Conservation (phyloP, 768 basidiomycete genomes). For the Tricholomella constricta region DNA sequence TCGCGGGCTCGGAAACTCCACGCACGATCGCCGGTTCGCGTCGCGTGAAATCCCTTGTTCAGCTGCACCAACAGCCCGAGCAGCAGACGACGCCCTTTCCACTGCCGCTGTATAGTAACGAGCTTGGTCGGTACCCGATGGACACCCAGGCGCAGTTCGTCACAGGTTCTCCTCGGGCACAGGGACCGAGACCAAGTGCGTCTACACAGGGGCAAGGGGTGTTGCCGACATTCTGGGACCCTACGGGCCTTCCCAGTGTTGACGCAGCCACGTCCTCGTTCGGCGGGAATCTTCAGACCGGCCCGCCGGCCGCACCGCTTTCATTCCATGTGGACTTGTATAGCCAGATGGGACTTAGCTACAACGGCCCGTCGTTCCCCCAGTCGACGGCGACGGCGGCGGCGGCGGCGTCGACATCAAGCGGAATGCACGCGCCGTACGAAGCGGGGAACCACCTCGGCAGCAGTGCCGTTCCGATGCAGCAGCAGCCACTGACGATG, state of each 20-base stretch:
- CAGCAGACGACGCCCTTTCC: slow-evolving; percentile 19
- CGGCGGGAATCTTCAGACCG: background rate
- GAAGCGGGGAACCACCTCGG: background rate
- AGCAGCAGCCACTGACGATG: background rate
- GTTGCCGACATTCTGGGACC: slow-evolving; percentile 7
- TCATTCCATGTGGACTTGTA: slow-evolving; percentile 27
- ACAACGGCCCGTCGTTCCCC: background rate
- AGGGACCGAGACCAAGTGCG: background rate
- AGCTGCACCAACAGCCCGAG: background rate
- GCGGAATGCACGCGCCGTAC: background rate
- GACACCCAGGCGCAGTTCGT: slow-evolving; percentile 25
- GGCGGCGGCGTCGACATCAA: background rate
- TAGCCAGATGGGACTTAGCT: slow-evolving; percentile 22
- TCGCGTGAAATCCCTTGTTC: slow-evolving; percentile 22
- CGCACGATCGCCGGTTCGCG: slow-evolving; percentile 41
- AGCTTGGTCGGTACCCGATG: slow-evolving; percentile 55
- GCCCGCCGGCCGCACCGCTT: slow-evolving; percentile 7
- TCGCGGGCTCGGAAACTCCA: slow-evolving; percentile 16
- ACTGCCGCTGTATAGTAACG: slow-evolving; percentile 63
- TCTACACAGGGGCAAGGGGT: background rate
- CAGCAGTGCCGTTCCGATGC: background rate
- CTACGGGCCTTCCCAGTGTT: background rate
- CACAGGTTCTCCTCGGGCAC: background rate
- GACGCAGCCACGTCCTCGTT: background rate
- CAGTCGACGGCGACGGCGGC: background rate